Base-by-base conservation (phyloP, 106 monocot species). In the Dendrobium catenatum region DNA sequence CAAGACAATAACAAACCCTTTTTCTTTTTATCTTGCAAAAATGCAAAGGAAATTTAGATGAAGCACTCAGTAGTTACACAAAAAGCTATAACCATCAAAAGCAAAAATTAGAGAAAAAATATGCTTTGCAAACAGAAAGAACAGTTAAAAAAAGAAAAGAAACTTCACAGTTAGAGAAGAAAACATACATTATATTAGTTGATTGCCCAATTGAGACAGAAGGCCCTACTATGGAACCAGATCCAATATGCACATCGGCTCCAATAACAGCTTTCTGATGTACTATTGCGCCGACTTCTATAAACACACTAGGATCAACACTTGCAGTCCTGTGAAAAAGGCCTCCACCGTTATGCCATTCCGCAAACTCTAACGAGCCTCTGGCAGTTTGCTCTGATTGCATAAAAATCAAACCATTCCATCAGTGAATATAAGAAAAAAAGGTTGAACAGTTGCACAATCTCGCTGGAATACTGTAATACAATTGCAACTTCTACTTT, bases 321-420 rank as follows among this genome's bases (percentile, higher is more conserved):
- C 55, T 48, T 72, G 95, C 87, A 0, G 89, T 86, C 29, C 55
- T 85, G 83, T 99, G 95, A 84, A 80, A 88, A 55, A 89, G 78
- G 46, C 98, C 98, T 16, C 95, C 93, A 2, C 98, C 98, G 44
- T 99, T 99, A 40, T 84, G 81, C 91, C 98, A 95, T 86, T 76
- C 80, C 29, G 56, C 42, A 79, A 89, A 93, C 47, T 89, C 93
- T 48, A 74, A 83, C 2, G 55, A 77, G n/a, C 49, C 75, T 31
- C 49, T 37, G 37, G 16, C 41, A 61, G 29, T 55, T 55, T 84
- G 82, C 42, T 76, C 90, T 88, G 82, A n/a, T 77, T 13, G 56
- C 19, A 46, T 72, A 20, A 61, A 75, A 73, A 51, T 2, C 11
- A 73, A 73, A 27, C 47, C n/a, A 31, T 10, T 40, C 37, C 55